These are phyloP conservation scores for Penicillium fuscoglaucum DNA, from an alignment of 2,329 filamentous ascomycete species.

Conservation along the genomic window DNA sequence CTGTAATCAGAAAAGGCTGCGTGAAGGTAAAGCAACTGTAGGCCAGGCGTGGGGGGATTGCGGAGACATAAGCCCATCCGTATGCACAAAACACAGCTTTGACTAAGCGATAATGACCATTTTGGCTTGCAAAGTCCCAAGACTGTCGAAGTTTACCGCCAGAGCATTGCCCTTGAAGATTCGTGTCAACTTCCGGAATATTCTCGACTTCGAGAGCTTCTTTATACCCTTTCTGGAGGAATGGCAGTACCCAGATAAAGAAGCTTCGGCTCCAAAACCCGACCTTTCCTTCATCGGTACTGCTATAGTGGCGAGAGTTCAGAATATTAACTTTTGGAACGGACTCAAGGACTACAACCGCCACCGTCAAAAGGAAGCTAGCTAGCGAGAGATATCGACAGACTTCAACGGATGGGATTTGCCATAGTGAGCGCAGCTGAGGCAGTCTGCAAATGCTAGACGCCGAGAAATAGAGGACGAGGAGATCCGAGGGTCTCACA, in stretches of 20 bases:
- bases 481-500: constrained; percentile 3
- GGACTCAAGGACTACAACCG: background rate
- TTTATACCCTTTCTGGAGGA: background rate
- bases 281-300: background rate
- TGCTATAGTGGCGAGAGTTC: background rate
- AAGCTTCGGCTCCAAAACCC: background rate
- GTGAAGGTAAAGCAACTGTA: background rate
- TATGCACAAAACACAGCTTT: constrained; percentile 1
- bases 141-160: background rate
- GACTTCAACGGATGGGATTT: constrained; percentile 1
- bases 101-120: background rate
- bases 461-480: constrained; percentile 11
- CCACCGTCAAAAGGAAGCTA: background rate
- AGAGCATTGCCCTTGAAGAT: background rate
- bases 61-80: background rate
- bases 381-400: constrained; percentile 2
- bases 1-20: background rate
- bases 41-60: background rate
- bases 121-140: background rate
- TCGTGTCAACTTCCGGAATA: background rate
- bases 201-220: background rate
- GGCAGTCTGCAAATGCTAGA: constrained; percentile 4
- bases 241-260: background rate
- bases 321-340: background rate
- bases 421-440: constrained; percentile 6